Base-by-base conservation (phyloP, 1,139 yeast species). In the Pichia norvegensis region DNA sequence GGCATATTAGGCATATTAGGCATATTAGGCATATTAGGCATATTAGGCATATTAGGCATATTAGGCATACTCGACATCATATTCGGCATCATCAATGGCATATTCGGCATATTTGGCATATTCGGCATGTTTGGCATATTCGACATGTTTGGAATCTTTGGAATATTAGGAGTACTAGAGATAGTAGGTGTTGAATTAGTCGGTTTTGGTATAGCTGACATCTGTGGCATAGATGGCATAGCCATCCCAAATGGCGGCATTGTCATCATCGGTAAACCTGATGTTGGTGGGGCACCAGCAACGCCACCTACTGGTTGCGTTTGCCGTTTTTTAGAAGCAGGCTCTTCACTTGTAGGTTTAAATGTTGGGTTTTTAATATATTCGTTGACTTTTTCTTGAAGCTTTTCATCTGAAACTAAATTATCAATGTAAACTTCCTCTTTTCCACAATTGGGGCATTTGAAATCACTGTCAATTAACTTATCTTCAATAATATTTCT, bases 371-470 rank as follows among this genome's bases (percentile, higher is more conserved):
- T 33, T 25, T 43, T 48, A 6, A 48, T 33, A 22, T 40, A 52
- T 6, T 46, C 46, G 16, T 48, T 45, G 4, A 50, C 45, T 47
- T 75, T 71, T 40, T 67, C 64, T 51, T 77, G 78, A 62, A 79
- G 69, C 22, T 75, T 84, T 42, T 71, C 69, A 60, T 86, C 87
- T 1, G 74, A 71, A 8, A 71, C 69, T 49, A 90, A 69, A 13
- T 81, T 74, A 64, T 92, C 97, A 43, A 92, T 70, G 53, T 79
- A 79, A 1, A 86, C 73, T 52, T 87, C 96, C 29, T 78, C 80
- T 17, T 74, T 73, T 9, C 74, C 78, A 67, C 98, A 92, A 52
- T 80, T 81, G 10, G 97, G 97, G 66, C 98, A 92, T 41, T 78
- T 79, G 67, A 92, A 92, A 60, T 92, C 97, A 47, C 79, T 77